Percentiles rank a stretch among this genome's conserved stretches.
phyloP scores from a whole-genome alignment of 306 rosid species.

The Begonia peltatifolia region DNA sequence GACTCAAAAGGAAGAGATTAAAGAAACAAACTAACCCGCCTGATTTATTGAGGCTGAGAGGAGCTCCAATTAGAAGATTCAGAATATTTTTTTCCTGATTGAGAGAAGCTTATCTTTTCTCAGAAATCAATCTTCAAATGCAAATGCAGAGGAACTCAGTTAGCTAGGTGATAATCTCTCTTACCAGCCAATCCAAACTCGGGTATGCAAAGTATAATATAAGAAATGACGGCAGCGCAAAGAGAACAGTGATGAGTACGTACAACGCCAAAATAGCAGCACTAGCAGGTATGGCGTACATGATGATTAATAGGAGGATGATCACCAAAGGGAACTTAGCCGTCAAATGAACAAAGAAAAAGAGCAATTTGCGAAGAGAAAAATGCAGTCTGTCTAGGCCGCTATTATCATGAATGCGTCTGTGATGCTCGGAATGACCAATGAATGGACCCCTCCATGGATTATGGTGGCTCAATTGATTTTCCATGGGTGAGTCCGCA shows the following conservation, averaged over 20 bases:
- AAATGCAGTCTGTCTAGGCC: constrained; percentile 38
- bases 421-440: constrained; percentile 31
- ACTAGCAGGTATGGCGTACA: constrained; percentile 91
- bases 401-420: constrained; percentile 19
- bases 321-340: constrained; percentile 87
- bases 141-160: neutral
- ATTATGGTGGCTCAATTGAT: constrained; percentile 31
- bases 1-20: no score
- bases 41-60: no score
- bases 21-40: no score
- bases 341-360: constrained; percentile 74
- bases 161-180: constrained; percentile 58
- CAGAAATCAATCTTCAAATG: neutral
- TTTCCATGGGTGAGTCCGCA: constrained; percentile 30
- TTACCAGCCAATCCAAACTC: constrained; percentile 93
- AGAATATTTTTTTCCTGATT: no score
- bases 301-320: constrained; percentile 63
- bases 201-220: constrained; percentile 90
- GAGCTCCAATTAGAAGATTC: no score
- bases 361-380: constrained; percentile 46
- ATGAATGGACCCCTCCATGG: constrained; percentile 43
- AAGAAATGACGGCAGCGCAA: constrained; percentile 86
- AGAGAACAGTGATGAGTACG: constrained; percentile 64
- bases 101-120: neutral
- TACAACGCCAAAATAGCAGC: constrained; percentile 78